phyloP scores from a whole-genome alignment of 306 rosid species.

The Pueraria montana region DNA sequence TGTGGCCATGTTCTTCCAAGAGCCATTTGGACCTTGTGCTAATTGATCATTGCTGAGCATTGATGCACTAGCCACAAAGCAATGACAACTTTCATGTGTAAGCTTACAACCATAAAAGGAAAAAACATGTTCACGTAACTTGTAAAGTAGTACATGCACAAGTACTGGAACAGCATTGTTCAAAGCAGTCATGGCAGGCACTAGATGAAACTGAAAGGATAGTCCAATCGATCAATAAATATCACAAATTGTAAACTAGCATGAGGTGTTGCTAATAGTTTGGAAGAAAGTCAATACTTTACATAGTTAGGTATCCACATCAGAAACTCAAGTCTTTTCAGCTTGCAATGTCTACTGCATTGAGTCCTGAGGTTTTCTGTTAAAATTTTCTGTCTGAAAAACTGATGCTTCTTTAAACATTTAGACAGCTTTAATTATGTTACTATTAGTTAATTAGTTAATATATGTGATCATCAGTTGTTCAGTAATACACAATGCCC shows the following conservation, averaged over 20 bases:
- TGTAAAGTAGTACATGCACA: conserved; percentile 38
- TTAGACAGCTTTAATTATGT: conserved; percentile 8
- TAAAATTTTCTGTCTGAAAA: neutral
- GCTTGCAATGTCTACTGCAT: conserved; percentile 34
- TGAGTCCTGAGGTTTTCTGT: conserved; percentile 8
- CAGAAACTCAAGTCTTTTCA: conserved; percentile 32
- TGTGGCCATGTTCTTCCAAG: conserved; percentile 42
- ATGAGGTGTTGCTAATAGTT: conserved; percentile 11
- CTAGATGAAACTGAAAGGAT: conserved; percentile 36
- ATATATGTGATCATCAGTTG: conserved; percentile 3
- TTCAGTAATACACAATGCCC: conserved; percentile 8
- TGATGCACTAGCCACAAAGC: conserved; percentile 43
- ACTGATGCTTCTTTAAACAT: conserved; percentile 9
- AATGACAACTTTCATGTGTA: conserved; percentile 40
- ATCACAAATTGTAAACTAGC: neutral
- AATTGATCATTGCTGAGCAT: conserved; percentile 52
- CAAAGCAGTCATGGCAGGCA: conserved; percentile 42
- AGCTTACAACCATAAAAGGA: conserved; percentile 42
- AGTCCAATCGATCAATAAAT: conserved; percentile 24
- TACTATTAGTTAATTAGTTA: conserved; percentile 20
- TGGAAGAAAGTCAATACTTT: conserved; percentile 14
- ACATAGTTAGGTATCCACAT: conserved; percentile 13
- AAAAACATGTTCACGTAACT: conserved; percentile 37
- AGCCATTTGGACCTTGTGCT: conserved; percentile 46
- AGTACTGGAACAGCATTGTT: conserved; percentile 36